Conservation (phyloP, 805 yeast species). For the Wickerhamiella cacticola region DNA sequence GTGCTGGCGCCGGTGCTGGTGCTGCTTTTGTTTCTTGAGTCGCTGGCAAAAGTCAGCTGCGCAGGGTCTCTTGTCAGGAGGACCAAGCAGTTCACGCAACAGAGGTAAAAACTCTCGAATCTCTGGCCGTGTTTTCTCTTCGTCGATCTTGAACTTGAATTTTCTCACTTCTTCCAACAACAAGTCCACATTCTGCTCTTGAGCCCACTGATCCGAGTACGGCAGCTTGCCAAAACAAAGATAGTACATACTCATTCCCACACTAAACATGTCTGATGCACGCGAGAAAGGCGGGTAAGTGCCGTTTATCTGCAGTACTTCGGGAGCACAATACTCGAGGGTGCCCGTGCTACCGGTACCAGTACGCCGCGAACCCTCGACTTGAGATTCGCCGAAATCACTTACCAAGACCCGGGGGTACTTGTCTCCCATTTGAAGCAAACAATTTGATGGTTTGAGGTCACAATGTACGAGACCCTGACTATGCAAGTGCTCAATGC, state of each 20-base stretch:
- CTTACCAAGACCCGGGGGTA: conserved; percentile 69
- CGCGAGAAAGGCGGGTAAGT: conserved; percentile 47
- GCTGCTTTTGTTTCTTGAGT: conserved; percentile 15
- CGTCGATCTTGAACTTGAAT: conserved; percentile 26
- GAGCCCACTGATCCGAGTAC: conserved; percentile 29
- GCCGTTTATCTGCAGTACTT: conserved; percentile 39
- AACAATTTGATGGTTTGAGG: conserved; percentile 78
- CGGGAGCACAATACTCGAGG: conserved; percentile 80
- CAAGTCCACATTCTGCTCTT: conserved; percentile 25
- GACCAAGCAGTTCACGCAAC: conserved; percentile 29
- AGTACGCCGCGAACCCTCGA: conserved; percentile 49
- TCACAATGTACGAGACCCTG: conserved; percentile 79
- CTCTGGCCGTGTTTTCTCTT: conserved; percentile 22
- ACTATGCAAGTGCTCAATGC: conserved; percentile 59
- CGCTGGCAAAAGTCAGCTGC: conserved; percentile 32
- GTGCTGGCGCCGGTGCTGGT: background rate
- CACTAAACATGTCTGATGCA: conserved; percentile 66
- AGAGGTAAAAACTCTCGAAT: conserved; percentile 31
- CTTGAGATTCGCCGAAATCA: conserved; percentile 82
- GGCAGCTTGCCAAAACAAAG: conserved; percentile 65
- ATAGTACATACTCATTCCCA: conserved; percentile 73
- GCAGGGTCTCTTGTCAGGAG: conserved; percentile 34
- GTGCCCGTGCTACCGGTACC: conserved; percentile 85
- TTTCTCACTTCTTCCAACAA: conserved; percentile 30
- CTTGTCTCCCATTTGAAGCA: conserved; percentile 30